Base-by-base conservation (phyloP, 2,329 filamentous ascomycete species). In the Botrytis fabae region DNA sequence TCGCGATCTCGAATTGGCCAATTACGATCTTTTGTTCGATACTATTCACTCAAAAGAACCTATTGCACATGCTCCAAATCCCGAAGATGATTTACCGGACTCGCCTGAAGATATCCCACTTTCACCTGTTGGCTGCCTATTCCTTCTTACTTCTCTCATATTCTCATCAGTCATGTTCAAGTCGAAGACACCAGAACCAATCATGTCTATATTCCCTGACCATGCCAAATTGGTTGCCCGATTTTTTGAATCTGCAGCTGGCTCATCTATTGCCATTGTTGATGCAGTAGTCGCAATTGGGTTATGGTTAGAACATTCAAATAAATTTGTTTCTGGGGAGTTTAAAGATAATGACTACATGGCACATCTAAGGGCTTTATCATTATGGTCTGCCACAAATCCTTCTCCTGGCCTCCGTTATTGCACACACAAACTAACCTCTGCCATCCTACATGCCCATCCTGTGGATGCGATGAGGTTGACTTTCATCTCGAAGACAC, bases 81-180 rank as follows among this genome's bases (percentile, higher is more conserved):
- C 86, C 44, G 83, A 86, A 38, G 84, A 85, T 28, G 84, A 87
- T 51, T 82, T 84, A 35, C 84, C 84, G 7, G 82, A 83, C 25
- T 83, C 84, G 1, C 83, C 85, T 0, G 84, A 86, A 22, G 84
- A 86, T 20, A 86, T 91, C 64, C 84, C 85, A 62, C 83, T 91
- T 3, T 90, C 90, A 0, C 86, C 86, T 1, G 86, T 86, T 8
- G 90, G 90, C 6, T 83, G 87, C 38, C 81, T 90, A 20, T 89
- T 88, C 75, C 82, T 92, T 51, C 82, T 89, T 25, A 86, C 88
- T 12, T 91, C 90, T 80, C 89, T 87, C 82, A 83, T 91, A 60
- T 90, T 91, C 77, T 88, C 90, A 0, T 85, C 87, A 0, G 85
- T 89, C 28, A 82, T 91, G 7, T 92, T 92, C 76, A 85, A 87